Conservation (phyloP, 768 basidiomycete genomes). For the Pholiota conissans region DNA sequence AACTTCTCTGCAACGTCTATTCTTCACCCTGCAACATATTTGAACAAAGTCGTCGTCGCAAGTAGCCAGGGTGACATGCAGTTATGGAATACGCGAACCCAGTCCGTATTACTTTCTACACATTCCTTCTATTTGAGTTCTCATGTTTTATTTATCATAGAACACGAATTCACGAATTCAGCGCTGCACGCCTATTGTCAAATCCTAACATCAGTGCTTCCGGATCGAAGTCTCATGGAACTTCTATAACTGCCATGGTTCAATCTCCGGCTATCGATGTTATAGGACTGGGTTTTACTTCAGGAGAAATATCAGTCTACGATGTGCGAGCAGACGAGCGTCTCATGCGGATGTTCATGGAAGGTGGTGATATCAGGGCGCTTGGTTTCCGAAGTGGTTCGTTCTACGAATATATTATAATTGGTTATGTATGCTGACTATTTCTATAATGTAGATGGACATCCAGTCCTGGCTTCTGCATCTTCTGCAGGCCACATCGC, state of each 20-base stretch:
- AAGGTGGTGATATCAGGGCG: conserved; percentile 74
- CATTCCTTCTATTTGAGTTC: background rate
- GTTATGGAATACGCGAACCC: conserved; percentile 91
- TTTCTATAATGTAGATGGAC: conserved; percentile 58
- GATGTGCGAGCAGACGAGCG: conserved; percentile 91
- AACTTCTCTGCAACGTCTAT: conserved; percentile 85
- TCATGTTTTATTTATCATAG: conserved; percentile 37
- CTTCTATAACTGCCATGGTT: conserved; percentile 72
- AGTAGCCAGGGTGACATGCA: conserved; percentile 82
- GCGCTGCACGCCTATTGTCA: conserved; percentile 51
- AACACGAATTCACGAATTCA: conserved; percentile 81
- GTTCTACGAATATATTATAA: conserved; percentile 9
- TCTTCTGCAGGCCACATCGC: conserved; percentile 88
- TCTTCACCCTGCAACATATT: conserved; percentile 92
- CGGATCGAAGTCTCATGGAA: conserved; percentile 24
- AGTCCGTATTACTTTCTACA: conserved; percentile 40
- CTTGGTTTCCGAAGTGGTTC: conserved; percentile 86
- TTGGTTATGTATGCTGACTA: conserved; percentile 1
- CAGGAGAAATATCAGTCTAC: conserved; percentile 85
- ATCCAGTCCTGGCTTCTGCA: conserved; percentile 85
- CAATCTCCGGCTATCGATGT: conserved; percentile 98
- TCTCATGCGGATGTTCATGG: conserved; percentile 88
- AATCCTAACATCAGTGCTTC: conserved; percentile 29
- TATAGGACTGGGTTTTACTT: conserved; percentile 87
- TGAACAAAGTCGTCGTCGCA: conserved; percentile 91